phyloP scores from a whole-genome alignment of 176 grass and related monocot species.

The Aechmea fasciata region DNA sequence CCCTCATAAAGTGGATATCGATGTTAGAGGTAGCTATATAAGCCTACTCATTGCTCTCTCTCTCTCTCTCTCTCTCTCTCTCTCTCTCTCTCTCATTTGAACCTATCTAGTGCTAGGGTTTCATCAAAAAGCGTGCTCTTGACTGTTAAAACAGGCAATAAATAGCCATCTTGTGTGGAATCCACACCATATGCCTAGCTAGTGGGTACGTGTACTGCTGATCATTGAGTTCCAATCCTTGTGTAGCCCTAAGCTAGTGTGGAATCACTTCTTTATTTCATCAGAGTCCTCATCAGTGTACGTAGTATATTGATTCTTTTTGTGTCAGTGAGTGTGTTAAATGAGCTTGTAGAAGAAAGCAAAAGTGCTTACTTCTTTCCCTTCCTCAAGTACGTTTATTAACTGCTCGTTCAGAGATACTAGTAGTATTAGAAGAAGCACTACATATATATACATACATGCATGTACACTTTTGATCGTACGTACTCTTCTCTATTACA shows the following conservation, averaged over 20 bases:
- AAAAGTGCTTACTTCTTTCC: constrained; percentile 1
- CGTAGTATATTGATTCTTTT: not conserved
- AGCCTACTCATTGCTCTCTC: constrained; percentile 5
- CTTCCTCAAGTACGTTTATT: not conserved
- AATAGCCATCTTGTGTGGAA: not conserved
- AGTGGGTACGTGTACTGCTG: not conserved
- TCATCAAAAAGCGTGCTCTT: not conserved
- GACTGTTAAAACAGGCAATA: not conserved
- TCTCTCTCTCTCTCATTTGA: constrained; percentile 1
- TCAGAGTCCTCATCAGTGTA: not conserved
- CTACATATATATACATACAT: no score
- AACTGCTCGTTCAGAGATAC: not conserved
- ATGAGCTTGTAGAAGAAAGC: not conserved
- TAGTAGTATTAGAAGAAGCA: no score
- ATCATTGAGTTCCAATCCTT: not conserved
- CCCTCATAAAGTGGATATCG: constrained; percentile 16
- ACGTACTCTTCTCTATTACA: no score
- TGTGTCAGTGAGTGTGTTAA: not conserved
- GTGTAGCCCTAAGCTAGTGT: constrained; percentile 5
- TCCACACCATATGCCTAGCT: not conserved
- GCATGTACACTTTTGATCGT: no score
- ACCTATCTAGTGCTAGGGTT: not conserved
- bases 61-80: not conserved
- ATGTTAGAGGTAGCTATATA: constrained; percentile 11
- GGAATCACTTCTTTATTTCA: not conserved